Evolutionary conservation across 176 grass and related monocot species (phyloP).

Genomic region (Oryza officinalis): DNA sequence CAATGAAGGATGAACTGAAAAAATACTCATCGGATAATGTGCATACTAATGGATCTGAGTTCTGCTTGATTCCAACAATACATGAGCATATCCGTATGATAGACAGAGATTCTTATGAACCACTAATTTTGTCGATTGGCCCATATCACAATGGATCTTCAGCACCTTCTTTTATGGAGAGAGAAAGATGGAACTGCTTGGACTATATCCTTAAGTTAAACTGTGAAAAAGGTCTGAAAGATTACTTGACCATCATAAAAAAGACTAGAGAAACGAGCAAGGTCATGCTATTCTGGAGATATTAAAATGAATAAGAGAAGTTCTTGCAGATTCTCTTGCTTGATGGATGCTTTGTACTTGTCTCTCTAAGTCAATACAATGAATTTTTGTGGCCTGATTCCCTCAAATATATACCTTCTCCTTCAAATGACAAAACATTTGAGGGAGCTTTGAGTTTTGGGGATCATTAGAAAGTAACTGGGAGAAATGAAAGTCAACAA

Average conservation of each 20-base stretch:
- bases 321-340: conserved; percentile 33
- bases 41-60: not conserved
- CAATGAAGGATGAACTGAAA: fast-evolving
- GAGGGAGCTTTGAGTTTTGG: not conserved
- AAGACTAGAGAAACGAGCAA: not conserved
- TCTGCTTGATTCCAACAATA: conserved; percentile 14
- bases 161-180: not conserved
- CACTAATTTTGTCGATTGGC: not conserved
- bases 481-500: fast-evolving
- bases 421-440: fast-evolving
- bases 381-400: not conserved
- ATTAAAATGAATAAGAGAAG: conserved; percentile 9
- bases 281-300: conserved; percentile 21
- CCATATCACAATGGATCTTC: conserved; percentile 16
- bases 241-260: not conserved
- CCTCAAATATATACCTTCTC: fast-evolving
- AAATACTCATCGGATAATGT: fast-evolving
- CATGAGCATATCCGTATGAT: not conserved
- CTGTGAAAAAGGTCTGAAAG: conserved; percentile 11
- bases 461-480: fast-evolving
- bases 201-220: not conserved
- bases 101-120: conserved; percentile 15
- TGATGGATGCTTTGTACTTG: conserved; percentile 27
- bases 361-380: not conserved
- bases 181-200: not conserved